Percentiles rank a stretch among this genome's conserved stretches.
phyloP scores from a whole-genome alignment of 176 grass and related monocot genomes.

The Oryza brachyantha region DNA sequence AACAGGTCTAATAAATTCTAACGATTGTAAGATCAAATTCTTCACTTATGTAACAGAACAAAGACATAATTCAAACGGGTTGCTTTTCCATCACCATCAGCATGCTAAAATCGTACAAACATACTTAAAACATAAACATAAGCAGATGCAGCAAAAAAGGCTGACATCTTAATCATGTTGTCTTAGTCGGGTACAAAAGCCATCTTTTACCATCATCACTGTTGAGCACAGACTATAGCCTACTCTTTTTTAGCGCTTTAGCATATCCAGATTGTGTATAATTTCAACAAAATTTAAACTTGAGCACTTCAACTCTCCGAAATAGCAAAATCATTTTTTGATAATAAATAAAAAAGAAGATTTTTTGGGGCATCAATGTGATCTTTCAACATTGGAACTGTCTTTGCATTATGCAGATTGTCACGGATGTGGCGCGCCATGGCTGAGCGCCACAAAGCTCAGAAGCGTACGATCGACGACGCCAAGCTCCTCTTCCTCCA shows the following conservation, averaged over 20 bases:
- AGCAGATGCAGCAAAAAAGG: background rate
- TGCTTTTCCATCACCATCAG: background rate
- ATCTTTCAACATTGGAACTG: background rate
- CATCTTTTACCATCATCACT: background rate
- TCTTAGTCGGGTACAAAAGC: slow-evolving; percentile 11
- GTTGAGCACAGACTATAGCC: background rate
- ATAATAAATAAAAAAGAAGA: too few species aligned
- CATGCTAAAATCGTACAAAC: slow-evolving; percentile 6
- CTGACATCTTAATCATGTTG: slow-evolving; percentile 7
- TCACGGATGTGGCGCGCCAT: slow-evolving; percentile 88
- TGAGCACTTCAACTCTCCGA: background rate
- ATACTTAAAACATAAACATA: slow-evolving; percentile 15
- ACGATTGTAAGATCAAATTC: background rate
- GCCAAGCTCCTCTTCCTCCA: slow-evolving; percentile 78
- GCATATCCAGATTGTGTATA: background rate
- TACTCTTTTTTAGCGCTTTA: background rate
- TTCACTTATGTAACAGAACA: background rate
- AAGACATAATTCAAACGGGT: background rate
- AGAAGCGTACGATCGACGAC: slow-evolving; percentile 75
- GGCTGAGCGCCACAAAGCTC: slow-evolving; percentile 82
- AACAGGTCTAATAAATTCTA: too few species aligned
- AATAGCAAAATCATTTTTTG: too few species aligned
- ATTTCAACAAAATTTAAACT: background rate
- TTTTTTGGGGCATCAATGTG: background rate
- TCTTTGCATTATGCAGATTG: slow-evolving; percentile 37